Base-by-base conservation (phyloP, 208 protist species). In the Eutreptiella sp. region DNA sequence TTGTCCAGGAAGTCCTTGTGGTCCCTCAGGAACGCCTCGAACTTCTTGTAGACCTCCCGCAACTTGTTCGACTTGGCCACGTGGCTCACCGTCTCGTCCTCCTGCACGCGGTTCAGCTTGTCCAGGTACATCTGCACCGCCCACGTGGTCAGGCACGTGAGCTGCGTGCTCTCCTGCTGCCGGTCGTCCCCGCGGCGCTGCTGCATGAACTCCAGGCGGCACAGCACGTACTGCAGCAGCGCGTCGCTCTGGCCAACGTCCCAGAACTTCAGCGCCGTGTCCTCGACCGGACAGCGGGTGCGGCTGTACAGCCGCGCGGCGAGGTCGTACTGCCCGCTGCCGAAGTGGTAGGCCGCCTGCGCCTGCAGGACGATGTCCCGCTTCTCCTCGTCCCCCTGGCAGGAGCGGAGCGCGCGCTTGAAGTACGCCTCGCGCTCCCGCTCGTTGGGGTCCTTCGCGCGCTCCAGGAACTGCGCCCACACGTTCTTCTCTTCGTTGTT, bases 41-140 rank as follows among this genome's bases (percentile, higher is more conserved):
- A 84, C 19, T 87, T 73, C 4, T 77, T 23, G 11, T 68, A 39
- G n/a, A 73, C 32, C 27, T 60, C n/a, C 5, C 16, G 38, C 19
- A 55, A 68, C 38, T 47, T 63, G 0, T 35, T 28, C 19, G 16
- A 23, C n/a, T n/a, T n/a, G n/a, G n/a, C n/a, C n/a, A n/a, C n/a
- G n/a, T n/a, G n/a, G n/a, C n/a, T n/a, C n/a, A n/a, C n/a, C n/a
- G n/a, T n/a, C n/a, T n/a, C n/a, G 29, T 45, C 46, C 26, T 54
- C 62, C 11, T 39, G 31, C 1, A 38, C n/a, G 34, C 63, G 11
- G 24, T 76, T 88, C 0, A 91, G 50, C 47, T 84, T 72, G 36
- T 65, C 67, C 11, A 91, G 58, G 54, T 89, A 89, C 4, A 91
- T 73, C 57, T 91, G 83, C 0, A 69, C 65, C 9, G 91, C 43